Conservation (phyloP, 2,329 filamentous ascomycete genomes). For the Penicillium nordicum region DNA sequence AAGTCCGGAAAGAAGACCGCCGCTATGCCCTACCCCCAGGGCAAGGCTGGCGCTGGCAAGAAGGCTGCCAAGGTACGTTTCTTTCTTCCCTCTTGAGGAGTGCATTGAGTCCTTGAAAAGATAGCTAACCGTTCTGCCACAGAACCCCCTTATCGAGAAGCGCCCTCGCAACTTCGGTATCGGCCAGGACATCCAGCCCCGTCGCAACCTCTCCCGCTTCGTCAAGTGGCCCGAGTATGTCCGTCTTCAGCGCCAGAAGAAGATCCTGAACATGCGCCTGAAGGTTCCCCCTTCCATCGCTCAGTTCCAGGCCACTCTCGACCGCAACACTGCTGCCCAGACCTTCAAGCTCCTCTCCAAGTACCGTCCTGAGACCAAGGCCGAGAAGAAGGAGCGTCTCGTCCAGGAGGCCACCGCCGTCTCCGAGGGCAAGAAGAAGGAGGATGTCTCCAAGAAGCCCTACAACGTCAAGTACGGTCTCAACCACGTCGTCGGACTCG, state of each 20-base stretch:
- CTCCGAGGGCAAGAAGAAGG: slow-evolving; percentile 99
- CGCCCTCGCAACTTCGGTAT: slow-evolving; percentile 96
- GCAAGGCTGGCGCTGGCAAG: slow-evolving; percentile 81
- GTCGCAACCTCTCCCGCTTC: slow-evolving; percentile 94
- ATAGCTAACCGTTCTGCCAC: slow-evolving; percentile 16
- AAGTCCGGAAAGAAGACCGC: slow-evolving; percentile 98
- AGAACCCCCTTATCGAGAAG: slow-evolving; percentile 99
- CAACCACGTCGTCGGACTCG: slow-evolving; percentile 96
- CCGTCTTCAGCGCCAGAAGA: slow-evolving; percentile 88
- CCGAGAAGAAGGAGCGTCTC: slow-evolving; percentile 99
- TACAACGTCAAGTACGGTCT: slow-evolving; percentile 99
- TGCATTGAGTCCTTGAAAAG: neutral
- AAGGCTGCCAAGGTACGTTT: slow-evolving; percentile 90
- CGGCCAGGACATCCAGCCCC: slow-evolving; percentile 97
- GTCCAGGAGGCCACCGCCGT: slow-evolving; percentile 97
- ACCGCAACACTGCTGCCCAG: slow-evolving; percentile 95
- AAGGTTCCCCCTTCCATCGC: slow-evolving; percentile 97
- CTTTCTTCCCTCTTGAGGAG: slow-evolving; percentile 10
- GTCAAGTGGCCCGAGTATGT: slow-evolving; percentile 99
- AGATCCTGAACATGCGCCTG: slow-evolving; percentile 97
- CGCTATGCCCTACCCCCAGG: slow-evolving; percentile 91
- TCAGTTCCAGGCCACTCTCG: slow-evolving; percentile 96
- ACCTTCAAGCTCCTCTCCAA: slow-evolving; percentile 99
- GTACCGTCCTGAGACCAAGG: slow-evolving; percentile 99
- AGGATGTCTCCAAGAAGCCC: slow-evolving; percentile 99